Base-by-base conservation (phyloP, 176 grass and related monocot species). In the Carex pumila region DNA sequence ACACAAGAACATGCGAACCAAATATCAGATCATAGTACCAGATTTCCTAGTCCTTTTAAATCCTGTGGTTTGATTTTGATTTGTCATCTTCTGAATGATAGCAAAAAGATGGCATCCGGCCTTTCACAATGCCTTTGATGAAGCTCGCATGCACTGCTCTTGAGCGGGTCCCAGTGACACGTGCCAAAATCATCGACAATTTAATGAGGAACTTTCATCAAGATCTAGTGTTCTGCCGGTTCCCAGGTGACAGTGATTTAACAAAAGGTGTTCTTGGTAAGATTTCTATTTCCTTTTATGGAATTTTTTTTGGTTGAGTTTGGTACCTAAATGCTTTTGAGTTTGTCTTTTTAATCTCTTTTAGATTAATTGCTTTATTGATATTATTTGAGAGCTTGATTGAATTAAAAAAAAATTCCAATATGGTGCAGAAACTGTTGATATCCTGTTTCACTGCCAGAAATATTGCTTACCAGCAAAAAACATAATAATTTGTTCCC, bases 81-180 rank as follows among this genome's bases (percentile, higher is more conserved):
- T 25, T 34, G 12, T 61, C 86, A 57, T 75, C 84, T 17, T 31
- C 81, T 54, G 80, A 87, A 14, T 92, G 3, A 65, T 85, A 99
- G 96, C 88, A 95, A 88, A 83, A 85, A 87, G 93, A 99, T 92
- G 96, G 93, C 36, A 99, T 95, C 59, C 88, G 96, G 72, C 91
- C 96, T 79, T 99, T 99, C 91, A 94, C 88, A 5, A 99, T 99
- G 96, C 96, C 96, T 88, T 87, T 99, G 22, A 99, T 99, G 96
- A 99, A 92, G 87, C 96, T 99, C 88, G 81, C 91, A 45, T 99
- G 91, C 78, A 99, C 96, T 85, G 93, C 96, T 68, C 73, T 95
- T 77, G 93, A 99, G 77, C 91, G 96, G 87, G 93, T 99, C 88
- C 96, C 96, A 13, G 13, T 99, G 70, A 99, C 91, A 83, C 89